Percentiles rank a stretch among this genome's conserved stretches.
phyloP scores from a whole-genome alignment of 495 filamentous ascomycete genomes.

The Podospora pseudopauciseta region DNA sequence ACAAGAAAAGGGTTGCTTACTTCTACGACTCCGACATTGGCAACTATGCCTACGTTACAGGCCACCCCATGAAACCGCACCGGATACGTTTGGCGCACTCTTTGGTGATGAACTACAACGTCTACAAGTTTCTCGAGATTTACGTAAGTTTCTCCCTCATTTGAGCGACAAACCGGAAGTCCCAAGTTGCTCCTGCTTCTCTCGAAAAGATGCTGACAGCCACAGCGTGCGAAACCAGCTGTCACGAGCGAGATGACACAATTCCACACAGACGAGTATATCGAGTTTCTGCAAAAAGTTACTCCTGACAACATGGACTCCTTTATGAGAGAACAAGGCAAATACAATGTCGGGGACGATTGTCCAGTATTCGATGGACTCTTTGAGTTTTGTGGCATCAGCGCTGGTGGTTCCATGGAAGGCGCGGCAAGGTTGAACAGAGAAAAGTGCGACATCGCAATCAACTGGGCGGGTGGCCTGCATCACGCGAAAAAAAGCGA shows the following conservation, averaged over 20 bases:
- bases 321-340: conserved; percentile 86
- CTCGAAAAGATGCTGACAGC: background rate
- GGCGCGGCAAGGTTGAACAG: conserved; percentile 89
- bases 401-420: conserved; percentile 95
- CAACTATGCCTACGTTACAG: conserved; percentile 94
- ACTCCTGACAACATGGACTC: conserved; percentile 98
- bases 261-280: conserved; percentile 99
- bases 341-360: conserved; percentile 97
- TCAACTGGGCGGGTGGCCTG: conserved; percentile 99
- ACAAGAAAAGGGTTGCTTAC: conserved; percentile 77
- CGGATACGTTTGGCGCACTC: conserved; percentile 95
- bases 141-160: conserved; percentile 61
- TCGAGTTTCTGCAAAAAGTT: conserved; percentile 94
- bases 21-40: conserved; percentile 98
- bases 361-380: conserved; percentile 97
- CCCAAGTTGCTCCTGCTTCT: conserved; percentile 1
- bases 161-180: background rate
- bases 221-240: conserved; percentile 90
- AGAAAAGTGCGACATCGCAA: conserved; percentile 93
- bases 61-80: conserved; percentile 99
- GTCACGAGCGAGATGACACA: conserved; percentile 98
- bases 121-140: conserved; percentile 99
- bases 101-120: conserved; percentile 96
- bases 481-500: conserved; percentile 95
- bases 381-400: conserved; percentile 97